These are phyloP conservation scores for Oryza longistaminata DNA, from an alignment of 176 grass and related monocot species.

Conservation along the genomic window DNA sequence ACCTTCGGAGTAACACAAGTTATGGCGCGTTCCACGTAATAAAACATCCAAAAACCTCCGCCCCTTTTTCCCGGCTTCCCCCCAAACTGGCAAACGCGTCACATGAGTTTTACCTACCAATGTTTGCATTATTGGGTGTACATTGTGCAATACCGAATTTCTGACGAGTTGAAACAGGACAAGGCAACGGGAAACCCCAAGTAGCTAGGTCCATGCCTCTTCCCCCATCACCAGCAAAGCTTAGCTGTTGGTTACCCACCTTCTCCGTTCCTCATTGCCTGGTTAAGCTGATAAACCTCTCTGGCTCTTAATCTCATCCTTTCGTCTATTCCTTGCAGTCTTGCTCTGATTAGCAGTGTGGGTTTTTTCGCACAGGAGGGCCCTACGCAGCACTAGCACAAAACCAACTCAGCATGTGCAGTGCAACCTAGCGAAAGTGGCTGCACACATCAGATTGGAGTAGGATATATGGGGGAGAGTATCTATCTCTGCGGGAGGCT, in stretches of 20 bases:
- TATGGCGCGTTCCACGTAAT: neutral
- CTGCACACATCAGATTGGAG: neutral
- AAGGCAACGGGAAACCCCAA: slow-evolving; percentile 8
- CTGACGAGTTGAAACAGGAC: slow-evolving; percentile 8
- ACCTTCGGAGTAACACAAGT: neutral
- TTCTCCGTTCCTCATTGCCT: neutral
- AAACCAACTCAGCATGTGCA: slow-evolving; percentile 37
- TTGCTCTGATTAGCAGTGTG: neutral
- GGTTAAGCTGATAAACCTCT: slow-evolving; percentile 1
- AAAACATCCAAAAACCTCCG: neutral
- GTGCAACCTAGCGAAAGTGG: slow-evolving; percentile 15
- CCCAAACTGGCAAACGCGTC: neutral
- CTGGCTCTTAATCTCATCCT: neutral
- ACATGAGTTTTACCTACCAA: neutral
- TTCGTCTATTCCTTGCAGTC: too few species aligned
- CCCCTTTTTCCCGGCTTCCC: neutral
- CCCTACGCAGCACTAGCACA: slow-evolving; percentile 11
- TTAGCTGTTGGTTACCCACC: slow-evolving; percentile 37
- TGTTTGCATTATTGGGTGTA: neutral
- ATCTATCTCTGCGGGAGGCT: neutral
- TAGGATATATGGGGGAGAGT: slow-evolving; percentile 6
- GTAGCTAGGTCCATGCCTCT: too few species aligned
- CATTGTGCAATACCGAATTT: neutral
- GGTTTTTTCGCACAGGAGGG: neutral
- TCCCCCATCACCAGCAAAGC: too few species aligned